phyloP scores from a whole-genome alignment of 768 basidiomycete species.

The Serendipita sp. region DNA sequence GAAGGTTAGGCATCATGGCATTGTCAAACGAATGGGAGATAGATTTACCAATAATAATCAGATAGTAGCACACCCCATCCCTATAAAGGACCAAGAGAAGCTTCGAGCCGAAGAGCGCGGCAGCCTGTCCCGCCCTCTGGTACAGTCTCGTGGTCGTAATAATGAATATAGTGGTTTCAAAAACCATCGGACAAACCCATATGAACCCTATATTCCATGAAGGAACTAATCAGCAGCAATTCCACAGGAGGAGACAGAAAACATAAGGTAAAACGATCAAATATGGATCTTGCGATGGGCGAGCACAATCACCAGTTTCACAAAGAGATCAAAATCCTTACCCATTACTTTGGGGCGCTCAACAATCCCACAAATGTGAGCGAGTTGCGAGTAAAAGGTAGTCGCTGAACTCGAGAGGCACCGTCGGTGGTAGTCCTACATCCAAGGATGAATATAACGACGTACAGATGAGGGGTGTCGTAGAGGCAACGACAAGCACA shows the following conservation, averaged over 20 bases:
- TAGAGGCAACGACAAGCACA: background rate
- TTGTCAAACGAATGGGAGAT: too few relatives aligned
- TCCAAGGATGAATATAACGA: too few relatives aligned
- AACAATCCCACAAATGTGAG: background rate
- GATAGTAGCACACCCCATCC: background rate
- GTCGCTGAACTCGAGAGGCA: too few relatives aligned
- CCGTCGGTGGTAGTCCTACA: too few relatives aligned
- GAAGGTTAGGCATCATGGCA: too few relatives aligned
- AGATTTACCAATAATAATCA: background rate
- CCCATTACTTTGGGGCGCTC: background rate
- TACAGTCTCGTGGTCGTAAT: background rate
- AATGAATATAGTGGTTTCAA: constrained; percentile 1
- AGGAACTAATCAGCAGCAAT: background rate
- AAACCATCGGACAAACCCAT: background rate
- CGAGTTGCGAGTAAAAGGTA: background rate
- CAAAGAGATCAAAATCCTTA: background rate
- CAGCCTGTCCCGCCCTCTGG: background rate
- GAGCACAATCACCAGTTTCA: too few relatives aligned
- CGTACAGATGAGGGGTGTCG: too few relatives aligned
- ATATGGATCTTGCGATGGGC: too few relatives aligned
- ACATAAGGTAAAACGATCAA: too few relatives aligned
- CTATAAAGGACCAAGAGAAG: background rate
- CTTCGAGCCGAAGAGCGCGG: background rate
- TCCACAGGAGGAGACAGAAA: too few relatives aligned
- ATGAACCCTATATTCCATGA: background rate